phyloP scores from a whole-genome alignment of 306 rosid species.

The Betula pendula region DNA sequence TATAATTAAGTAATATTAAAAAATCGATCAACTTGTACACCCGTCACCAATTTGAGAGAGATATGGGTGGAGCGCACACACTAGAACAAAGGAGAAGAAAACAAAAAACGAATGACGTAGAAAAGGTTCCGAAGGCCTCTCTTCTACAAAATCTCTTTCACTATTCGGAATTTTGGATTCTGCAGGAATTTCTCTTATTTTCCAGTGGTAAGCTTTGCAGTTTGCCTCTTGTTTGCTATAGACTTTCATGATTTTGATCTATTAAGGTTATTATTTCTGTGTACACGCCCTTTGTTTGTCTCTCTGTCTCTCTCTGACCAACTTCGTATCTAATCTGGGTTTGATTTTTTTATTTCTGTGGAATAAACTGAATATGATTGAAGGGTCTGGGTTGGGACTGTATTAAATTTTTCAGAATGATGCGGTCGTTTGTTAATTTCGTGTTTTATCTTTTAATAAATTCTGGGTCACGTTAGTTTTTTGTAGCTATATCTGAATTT shows the following conservation, averaged over 20 bases:
- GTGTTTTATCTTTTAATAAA: not conserved
- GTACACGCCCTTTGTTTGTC: not conserved
- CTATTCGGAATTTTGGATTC: not conserved
- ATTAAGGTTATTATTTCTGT: not conserved
- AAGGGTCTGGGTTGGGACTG: not conserved
- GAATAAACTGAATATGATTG: not conserved
- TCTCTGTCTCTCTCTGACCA: not conserved
- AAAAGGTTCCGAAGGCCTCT: not conserved
- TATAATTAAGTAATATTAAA: not conserved
- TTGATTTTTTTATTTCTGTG: not conserved
- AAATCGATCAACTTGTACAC: not conserved
- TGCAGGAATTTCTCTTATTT: not conserved
- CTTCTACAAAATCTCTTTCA: not conserved
- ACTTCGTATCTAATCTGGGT: not conserved
- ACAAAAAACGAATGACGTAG: constrained; percentile 2
- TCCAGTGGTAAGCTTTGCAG: not conserved
- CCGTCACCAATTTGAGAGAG: not conserved
- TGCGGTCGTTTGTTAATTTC: not conserved
- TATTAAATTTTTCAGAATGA: not conserved
- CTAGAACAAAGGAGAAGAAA: not conserved
- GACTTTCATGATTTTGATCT: not conserved
- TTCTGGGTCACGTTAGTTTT: not conserved
- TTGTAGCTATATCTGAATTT: not conserved
- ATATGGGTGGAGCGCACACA: constrained; percentile 3
- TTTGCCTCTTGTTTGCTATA: not conserved